Evolutionary conservation across 805 yeast genomes (phyloP).

Genomic region (Lipomyces sp.): DNA sequence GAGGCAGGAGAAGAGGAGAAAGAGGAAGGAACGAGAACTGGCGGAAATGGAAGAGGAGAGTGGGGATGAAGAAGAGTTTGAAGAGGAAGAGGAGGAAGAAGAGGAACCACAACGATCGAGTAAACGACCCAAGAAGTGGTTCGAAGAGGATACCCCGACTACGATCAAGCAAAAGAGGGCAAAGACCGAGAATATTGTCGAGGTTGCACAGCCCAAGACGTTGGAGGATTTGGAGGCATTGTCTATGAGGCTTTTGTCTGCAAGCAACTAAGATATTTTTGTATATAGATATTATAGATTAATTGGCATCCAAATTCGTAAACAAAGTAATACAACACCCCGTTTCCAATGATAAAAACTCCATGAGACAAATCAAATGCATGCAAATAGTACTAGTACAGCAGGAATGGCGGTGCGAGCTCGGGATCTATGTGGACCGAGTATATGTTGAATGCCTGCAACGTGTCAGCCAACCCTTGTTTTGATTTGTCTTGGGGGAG

Average conservation of each 20-base stretch:
- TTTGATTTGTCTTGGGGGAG: too few species aligned
- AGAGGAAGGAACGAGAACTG: slow-evolving; percentile 42
- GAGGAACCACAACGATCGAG: slow-evolving; percentile 47
- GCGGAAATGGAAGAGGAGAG: slow-evolving; percentile 33
- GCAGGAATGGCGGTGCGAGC: slow-evolving; percentile 29
- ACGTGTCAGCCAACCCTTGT: too few species aligned
- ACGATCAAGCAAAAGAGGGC: slow-evolving; percentile 28
- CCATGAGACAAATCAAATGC: not conserved
- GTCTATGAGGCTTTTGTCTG: slow-evolving; percentile 49
- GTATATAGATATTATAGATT: not conserved
- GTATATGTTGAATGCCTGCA: slow-evolving; percentile 28
- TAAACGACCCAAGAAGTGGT: slow-evolving; percentile 28
- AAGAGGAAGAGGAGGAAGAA: slow-evolving; percentile 43
- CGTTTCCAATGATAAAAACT: not conserved
- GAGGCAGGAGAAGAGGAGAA: slow-evolving; percentile 82
- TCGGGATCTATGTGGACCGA: slow-evolving; percentile 24
- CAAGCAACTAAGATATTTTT: not conserved
- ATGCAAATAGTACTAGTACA: not conserved
- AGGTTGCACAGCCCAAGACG: slow-evolving; percentile 83
- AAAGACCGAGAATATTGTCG: slow-evolving; percentile 48
- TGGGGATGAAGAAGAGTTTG: slow-evolving; percentile 36
- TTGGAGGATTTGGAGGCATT: slow-evolving; percentile 91
- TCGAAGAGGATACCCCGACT: slow-evolving; percentile 30
- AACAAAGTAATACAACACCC: too few species aligned
- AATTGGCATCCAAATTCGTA: too few species aligned